Percentiles rank a stretch among this genome's conserved stretches.
phyloP scores from a whole-genome alignment of 345 rosid species.

The Streptanthus diversifolius region DNA sequence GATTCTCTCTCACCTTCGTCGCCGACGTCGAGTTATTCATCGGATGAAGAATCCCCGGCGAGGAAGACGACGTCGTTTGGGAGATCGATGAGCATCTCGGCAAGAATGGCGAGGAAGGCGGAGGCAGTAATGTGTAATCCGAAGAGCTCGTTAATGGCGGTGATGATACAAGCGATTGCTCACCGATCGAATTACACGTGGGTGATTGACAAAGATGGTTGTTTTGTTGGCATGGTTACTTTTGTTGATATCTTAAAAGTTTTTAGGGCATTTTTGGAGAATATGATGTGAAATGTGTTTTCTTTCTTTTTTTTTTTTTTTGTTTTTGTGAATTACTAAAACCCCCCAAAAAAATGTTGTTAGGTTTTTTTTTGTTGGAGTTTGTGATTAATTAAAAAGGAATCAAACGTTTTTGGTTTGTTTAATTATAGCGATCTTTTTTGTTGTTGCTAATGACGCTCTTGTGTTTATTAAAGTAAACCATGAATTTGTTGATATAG shows the following conservation, averaged over 20 bases:
- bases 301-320: not conserved
- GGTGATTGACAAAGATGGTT: slow-evolving; percentile 73
- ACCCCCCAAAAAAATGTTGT: not conserved
- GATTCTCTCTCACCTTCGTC: slow-evolving; percentile 22
- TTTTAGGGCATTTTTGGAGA: slow-evolving; percentile 55
- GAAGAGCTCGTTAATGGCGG: slow-evolving; percentile 78
- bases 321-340: not conserved
- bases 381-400: not conserved
- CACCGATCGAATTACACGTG: slow-evolving; percentile 78
- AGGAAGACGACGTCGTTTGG: slow-evolving; percentile 39
- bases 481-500: no score
- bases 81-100: slow-evolving; percentile 62
- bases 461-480: no score
- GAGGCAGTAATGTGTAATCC: slow-evolving; percentile 76
- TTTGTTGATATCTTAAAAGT: slow-evolving; percentile 59
- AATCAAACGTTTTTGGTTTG: not conserved
- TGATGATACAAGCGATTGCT: slow-evolving; percentile 86
- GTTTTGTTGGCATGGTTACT: slow-evolving; percentile 78
- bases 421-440: no score
- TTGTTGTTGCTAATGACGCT: no score
- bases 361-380: not conserved
- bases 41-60: slow-evolving; percentile 61
- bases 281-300: slow-evolving; percentile 21
- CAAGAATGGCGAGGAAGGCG: slow-evolving; percentile 70
- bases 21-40: slow-evolving; percentile 29